Evolutionary conservation across 2,329 filamentous ascomycete species (phyloP).

Genomic region (Atkinsonella texensis): DNA sequence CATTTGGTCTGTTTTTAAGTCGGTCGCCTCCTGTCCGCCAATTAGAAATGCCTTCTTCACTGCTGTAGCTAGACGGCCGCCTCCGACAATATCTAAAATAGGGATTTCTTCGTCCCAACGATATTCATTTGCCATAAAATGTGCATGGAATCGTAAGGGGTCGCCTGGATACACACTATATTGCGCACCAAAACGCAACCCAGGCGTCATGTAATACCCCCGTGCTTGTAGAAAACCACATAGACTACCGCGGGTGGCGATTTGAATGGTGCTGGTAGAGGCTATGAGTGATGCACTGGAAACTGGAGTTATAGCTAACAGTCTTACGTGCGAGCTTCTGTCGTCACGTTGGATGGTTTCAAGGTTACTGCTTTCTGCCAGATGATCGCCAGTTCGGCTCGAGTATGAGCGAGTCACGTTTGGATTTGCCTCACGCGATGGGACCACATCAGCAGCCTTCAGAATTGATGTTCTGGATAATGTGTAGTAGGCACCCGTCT

Average conservation of each 20-base stretch:
- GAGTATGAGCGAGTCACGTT: not conserved
- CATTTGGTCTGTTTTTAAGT: constrained; percentile 28
- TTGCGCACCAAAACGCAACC: constrained; percentile 85
- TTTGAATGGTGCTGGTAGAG: constrained; percentile 6
- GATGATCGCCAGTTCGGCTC: not conserved
- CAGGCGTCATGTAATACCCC: constrained; percentile 82
- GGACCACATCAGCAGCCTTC: constrained; percentile 18
- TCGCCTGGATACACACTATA: constrained; percentile 95
- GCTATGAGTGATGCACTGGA: constrained; percentile 21
- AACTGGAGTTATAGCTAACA: constrained; percentile 19
- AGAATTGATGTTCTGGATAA: constrained; percentile 27
- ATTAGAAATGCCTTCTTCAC: constrained; percentile 94
- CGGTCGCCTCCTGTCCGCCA: constrained; percentile 48
- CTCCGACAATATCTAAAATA: constrained; percentile 73
- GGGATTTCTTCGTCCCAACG: constrained; percentile 82
- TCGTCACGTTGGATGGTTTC: not conserved
- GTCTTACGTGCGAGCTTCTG: not conserved
- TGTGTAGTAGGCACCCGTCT: constrained; percentile 28
- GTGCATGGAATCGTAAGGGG: constrained; percentile 86
- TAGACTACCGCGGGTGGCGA: constrained; percentile 33
- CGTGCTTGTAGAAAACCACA: constrained; percentile 68
- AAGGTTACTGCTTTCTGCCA: not conserved
- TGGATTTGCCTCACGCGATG: constrained; percentile 7
- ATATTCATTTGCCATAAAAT: constrained; percentile 76
- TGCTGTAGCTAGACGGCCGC: constrained; percentile 78